These are phyloP conservation scores for Ambrosia hybrid DNA, from an alignment of 140 eudicot species.

Conservation along the genomic window DNA sequence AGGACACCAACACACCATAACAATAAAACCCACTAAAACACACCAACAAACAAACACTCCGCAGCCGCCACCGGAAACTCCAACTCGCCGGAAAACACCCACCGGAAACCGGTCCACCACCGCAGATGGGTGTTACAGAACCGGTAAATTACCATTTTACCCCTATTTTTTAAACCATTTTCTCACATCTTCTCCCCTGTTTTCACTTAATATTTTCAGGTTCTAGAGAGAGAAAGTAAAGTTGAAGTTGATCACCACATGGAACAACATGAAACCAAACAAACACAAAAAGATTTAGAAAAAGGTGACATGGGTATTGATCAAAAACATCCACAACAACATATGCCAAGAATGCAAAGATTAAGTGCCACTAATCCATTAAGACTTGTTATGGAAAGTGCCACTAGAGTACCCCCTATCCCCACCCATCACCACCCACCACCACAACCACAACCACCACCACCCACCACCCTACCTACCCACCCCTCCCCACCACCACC, in stretches of 20 bases:
- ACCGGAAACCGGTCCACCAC: conserved; percentile 28
- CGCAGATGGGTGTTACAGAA: conserved; percentile 32
- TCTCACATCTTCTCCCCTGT: conserved; percentile 6
- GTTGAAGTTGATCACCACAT: conserved; percentile 9
- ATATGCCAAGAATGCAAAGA: conserved; percentile 69
- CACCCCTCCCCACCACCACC: conserved; percentile 43
- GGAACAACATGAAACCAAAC: conserved; percentile 33
- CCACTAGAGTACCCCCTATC: conserved; percentile 67
- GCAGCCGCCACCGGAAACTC: conserved; percentile 14
- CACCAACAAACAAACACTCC: conserved; percentile 17
- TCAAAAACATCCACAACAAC: conserved; percentile 22
- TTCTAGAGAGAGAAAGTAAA: conserved; percentile 32
- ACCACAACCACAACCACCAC: conserved; percentile 32
- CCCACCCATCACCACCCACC: conserved; percentile 35
- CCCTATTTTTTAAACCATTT: neutral
- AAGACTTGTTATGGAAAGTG: conserved; percentile 66
- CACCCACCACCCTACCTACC: conserved; percentile 5
- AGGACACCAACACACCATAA: conserved; percentile 24
- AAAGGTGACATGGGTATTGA: conserved; percentile 41
- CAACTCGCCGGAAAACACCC: neutral
- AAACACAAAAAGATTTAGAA: conserved; percentile 35
- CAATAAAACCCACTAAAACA: conserved; percentile 6
- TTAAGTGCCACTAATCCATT: conserved; percentile 82
- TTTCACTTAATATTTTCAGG: conserved; percentile 15
- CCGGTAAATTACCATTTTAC: conserved; percentile 42